Base-by-base conservation (phyloP, 2,329 filamentous ascomycete species). In the Huntiella omanensis region DNA sequence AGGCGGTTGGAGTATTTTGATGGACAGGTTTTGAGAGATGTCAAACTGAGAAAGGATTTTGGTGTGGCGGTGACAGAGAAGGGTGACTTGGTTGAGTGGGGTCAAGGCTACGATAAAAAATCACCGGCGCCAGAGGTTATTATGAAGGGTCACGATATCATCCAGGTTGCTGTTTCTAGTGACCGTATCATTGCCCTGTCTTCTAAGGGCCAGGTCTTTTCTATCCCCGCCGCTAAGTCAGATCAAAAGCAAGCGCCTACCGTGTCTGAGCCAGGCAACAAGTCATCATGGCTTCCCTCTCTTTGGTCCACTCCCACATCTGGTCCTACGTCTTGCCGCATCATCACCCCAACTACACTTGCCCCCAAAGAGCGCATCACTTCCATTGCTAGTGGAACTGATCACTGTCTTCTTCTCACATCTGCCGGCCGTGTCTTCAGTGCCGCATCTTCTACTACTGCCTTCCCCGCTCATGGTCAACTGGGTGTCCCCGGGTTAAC, bases 11-110 rank as follows among this genome's bases (percentile, higher is more conserved):
- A 71, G 0, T 91, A 79, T 60, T 96, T 98, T 56, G 78, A 96
- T 56, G 82, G 80, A 28, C 75, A 84, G 60, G 61, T 95, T 12
- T 66, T 98, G 37, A 73, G 88, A 42, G 91, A 95, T 58, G 67
- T 96, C 52, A 94, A 93, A 64, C 64, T 96, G 43, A 83, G 86
- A 49, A 71, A 75, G 46, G 74, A 75, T 36, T 87, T 92, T 58
- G 91, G 84, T 6, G 88, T 78, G 3, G 91, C 91, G 7, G 79
- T 96, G 36, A 80, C 79, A 4, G 87, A 95, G 58, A 77, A 80
- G 51, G 91, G 91, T 3, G 82, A 96, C 58, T 61, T 98, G 39
- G 68, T 95, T 10, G 87, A 96, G 63, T 98, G 91, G 91, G 91
- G 91, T 1, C 69, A 70, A 3, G 83, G 70, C 3, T 95, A 80